Evolutionary conservation across 2,329 filamentous ascomycete genomes (phyloP).

Genomic region (Ceratocystis alfenasii): DNA sequence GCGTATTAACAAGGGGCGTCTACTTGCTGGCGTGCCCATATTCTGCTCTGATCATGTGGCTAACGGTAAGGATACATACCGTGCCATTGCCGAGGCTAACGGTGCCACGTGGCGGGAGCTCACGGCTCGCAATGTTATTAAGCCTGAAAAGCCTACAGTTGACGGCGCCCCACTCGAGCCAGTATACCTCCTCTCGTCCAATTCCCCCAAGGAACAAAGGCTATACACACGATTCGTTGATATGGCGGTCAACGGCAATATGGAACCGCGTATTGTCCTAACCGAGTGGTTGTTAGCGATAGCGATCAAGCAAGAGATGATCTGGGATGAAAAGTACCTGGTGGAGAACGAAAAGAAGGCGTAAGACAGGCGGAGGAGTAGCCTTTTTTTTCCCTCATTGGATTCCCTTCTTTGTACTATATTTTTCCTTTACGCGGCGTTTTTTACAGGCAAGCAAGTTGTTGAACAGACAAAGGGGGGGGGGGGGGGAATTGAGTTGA

Average conservation of each 20-base stretch:
- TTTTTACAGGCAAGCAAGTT: not conserved
- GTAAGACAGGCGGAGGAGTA: not conserved
- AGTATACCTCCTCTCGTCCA: slow-evolving; percentile 70
- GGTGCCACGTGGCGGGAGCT: slow-evolving; percentile 73
- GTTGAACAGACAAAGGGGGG: no score
- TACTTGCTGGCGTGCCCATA: slow-evolving; percentile 64
- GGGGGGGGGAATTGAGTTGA: no score
- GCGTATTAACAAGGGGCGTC: slow-evolving; percentile 59
- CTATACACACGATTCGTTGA: slow-evolving; percentile 72
- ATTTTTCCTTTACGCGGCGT: slow-evolving; percentile 7
- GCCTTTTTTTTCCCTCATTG: not conserved
- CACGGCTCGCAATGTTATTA: slow-evolving; percentile 57
- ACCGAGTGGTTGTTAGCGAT: slow-evolving; percentile 85
- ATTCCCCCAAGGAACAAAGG: slow-evolving; percentile 52
- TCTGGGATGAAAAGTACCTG: slow-evolving; percentile 53
- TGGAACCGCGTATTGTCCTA: slow-evolving; percentile 67
- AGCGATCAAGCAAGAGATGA: slow-evolving; percentile 74
- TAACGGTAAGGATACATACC: slow-evolving; percentile 74
- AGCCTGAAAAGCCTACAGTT: slow-evolving; percentile 43
- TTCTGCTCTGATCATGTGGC: slow-evolving; percentile 73
- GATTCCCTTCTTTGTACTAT: not conserved
- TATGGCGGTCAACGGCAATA: slow-evolving; percentile 65
- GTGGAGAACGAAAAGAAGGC: slow-evolving; percentile 28
- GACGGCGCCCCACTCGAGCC: slow-evolving; percentile 55
- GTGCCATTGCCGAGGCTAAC: slow-evolving; percentile 75